Base-by-base conservation (phyloP, 2,329 filamentous ascomycete genomes). In the Knoxdaviesia capensis region DNA sequence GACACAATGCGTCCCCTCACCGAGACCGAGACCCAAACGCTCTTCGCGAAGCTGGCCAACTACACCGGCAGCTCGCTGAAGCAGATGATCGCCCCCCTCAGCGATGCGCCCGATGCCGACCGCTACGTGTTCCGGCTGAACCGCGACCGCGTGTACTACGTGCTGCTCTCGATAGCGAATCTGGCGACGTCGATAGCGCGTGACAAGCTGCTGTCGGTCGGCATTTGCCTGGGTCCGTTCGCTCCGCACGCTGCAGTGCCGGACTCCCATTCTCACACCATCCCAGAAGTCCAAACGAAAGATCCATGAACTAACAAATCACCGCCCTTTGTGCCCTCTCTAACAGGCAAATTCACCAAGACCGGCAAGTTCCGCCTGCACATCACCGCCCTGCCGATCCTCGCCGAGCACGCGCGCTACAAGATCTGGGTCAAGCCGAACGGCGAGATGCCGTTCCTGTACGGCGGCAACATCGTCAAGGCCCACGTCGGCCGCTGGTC, bases 361-460 rank as follows among this genome's bases (percentile, higher is more conserved):
- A 83, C 86, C 5, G 85, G 86, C 48, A 94, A 96, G 60, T 96
- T 98, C 65, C 69, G 88, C 42, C 68, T 98, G 43, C 87, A 94
- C 64, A 83, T 96, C 55, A 96, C 88, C 1, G 82, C 71, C 11
- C 68, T 98, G 45, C 80, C 86, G 48, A 74, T 94, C 48, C 80
- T 98, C 49, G 82, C 87, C 44, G 80, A 84, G 49, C 85, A 94
- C 59, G 88, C 88, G 38, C 71, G 90, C 45, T 93, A 94, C 64
- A 96, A 96, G 74, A 77, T 96, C 51, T 96, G 87, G 86, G 79
- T 98, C 50, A 92, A 92, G 62, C 73, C 78, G 45, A 96, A 96
- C 61, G 90, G 90, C 50, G 87, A 92, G 54, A 94, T 94, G 86
- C 88, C 90, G 1, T 96, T 93, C 59, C 64, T 98, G 39, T 98